phyloP scores from a whole-genome alignment of 257 asterid genomes.

The Osmanthus fragrans region DNA sequence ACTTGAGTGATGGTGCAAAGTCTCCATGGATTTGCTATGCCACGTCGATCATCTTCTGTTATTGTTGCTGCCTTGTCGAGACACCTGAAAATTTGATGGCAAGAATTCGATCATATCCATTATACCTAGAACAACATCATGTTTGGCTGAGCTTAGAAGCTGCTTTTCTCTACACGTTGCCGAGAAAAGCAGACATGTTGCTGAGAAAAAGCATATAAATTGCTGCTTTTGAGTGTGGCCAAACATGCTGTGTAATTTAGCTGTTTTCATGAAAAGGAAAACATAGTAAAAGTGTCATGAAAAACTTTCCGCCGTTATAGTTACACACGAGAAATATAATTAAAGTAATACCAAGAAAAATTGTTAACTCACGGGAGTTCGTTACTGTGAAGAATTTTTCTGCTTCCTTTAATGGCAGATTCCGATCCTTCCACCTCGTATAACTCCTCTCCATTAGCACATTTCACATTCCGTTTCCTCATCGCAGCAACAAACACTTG shows the following conservation, averaged over 20 bases:
- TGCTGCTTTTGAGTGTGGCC: too few relatives aligned
- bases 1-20: constrained; percentile 36
- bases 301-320: too few relatives aligned
- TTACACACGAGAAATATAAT: background rate
- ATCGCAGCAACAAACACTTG: constrained; percentile 31
- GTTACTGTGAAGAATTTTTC: constrained; percentile 27
- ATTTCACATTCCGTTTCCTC: constrained; percentile 11
- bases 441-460: constrained; percentile 8
- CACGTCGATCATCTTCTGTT: constrained; percentile 1
- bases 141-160: too few relatives aligned
- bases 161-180: too few relatives aligned
- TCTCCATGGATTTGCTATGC: constrained; percentile 22
- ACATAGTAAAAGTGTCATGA: too few relatives aligned
- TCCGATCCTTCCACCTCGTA: constrained; percentile 20
- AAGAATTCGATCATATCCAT: background rate
- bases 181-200: too few relatives aligned
- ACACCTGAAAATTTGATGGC: constrained; percentile 9
- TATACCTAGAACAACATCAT: background rate
- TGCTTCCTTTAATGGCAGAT: constrained; percentile 20
- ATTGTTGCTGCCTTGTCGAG: constrained; percentile 31
- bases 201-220: too few relatives aligned
- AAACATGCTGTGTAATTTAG: too few relatives aligned
- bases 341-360: background rate
- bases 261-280: too few relatives aligned
- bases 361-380: constrained; percentile 16